phyloP scores from a whole-genome alignment of 2,329 filamentous ascomycete species.

The Didymellaceae sp. region DNA sequence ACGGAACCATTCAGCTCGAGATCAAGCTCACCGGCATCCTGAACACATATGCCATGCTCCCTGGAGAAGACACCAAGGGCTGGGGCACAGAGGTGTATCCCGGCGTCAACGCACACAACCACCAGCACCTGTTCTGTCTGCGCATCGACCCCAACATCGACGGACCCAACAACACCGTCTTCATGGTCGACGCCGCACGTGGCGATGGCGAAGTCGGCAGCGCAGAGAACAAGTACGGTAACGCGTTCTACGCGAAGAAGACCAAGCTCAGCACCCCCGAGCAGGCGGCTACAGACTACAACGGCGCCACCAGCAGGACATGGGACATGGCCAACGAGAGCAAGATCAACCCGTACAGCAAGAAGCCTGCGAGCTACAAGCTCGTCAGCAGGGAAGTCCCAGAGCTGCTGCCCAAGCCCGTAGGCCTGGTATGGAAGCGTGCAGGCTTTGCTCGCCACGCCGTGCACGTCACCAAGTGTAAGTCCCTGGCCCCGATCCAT shows the following conservation, averaged over 20 bases:
- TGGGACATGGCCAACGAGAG: slow-evolving; percentile 91
- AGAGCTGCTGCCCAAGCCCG: slow-evolving; percentile 77
- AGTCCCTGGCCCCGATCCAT: slow-evolving; percentile 42
- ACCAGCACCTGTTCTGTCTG: slow-evolving; percentile 93
- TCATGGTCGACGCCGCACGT: slow-evolving; percentile 77
- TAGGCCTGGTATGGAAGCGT: slow-evolving; percentile 84
- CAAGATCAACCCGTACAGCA: slow-evolving; percentile 83
- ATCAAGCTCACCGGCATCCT: slow-evolving; percentile 89
- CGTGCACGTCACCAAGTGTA: slow-evolving; percentile 88
- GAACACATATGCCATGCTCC: slow-evolving; percentile 85
- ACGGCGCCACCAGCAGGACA: slow-evolving; percentile 77
- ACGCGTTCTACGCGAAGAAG: slow-evolving; percentile 86
- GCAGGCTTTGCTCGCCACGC: slow-evolving; percentile 87
- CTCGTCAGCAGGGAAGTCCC: slow-evolving; percentile 87
- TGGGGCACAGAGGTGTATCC: slow-evolving; percentile 94
- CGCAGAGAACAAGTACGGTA: slow-evolving; percentile 84
- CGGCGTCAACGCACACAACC: slow-evolving; percentile 92
- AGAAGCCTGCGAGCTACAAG: slow-evolving; percentile 87
- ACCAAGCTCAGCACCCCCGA: slow-evolving; percentile 76
- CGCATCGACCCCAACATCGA: slow-evolving; percentile 88
- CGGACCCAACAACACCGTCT: slow-evolving; percentile 82
- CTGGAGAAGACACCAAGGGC: slow-evolving; percentile 79
- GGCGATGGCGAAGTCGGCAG: slow-evolving; percentile 79
- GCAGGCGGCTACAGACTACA: slow-evolving; percentile 77
- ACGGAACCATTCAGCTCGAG: slow-evolving; percentile 89